Evolutionary conservation across 2,329 filamentous ascomycete genomes (phyloP).

Genomic region (Paramyrothecium roridum): DNA sequence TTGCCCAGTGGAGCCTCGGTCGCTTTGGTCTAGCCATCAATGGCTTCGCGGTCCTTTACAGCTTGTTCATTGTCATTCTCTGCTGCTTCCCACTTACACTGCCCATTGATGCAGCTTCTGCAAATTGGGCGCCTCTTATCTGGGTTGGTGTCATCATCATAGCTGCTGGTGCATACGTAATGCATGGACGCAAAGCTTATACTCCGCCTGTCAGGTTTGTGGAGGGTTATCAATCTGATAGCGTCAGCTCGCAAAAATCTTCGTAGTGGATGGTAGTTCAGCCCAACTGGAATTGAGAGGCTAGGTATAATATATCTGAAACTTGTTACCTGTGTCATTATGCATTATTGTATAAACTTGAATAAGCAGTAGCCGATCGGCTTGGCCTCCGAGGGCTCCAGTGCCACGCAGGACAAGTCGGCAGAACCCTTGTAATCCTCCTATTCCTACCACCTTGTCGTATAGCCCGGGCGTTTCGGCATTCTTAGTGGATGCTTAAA

Average conservation of each 20-base stretch:
- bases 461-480: too few relatives aligned
- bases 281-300: too few relatives aligned
- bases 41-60: conserved; percentile 17
- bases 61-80: conserved; percentile 14
- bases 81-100: conserved; percentile 2
- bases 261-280: neutral
- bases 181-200: neutral
- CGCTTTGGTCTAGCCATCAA: conserved; percentile 34
- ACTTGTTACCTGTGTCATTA: too few relatives aligned
- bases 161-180: neutral
- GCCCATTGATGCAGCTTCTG: conserved; percentile 8
- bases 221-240: neutral
- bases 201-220: neutral
- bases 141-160: neutral
- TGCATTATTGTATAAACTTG: too few relatives aligned
- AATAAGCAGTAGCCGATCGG: too few relatives aligned
- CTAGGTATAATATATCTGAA: too few relatives aligned
- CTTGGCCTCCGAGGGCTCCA: too few relatives aligned
- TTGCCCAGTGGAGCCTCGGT: conserved; percentile 32
- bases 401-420: too few relatives aligned
- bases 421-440: too few relatives aligned
- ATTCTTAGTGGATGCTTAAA: too few relatives aligned
- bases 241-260: neutral
- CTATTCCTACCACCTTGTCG: too few relatives aligned
- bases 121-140: conserved; percentile 1